Base-by-base conservation (phyloP, 441 rosid species). In the Erodium chrysanthum region DNA sequence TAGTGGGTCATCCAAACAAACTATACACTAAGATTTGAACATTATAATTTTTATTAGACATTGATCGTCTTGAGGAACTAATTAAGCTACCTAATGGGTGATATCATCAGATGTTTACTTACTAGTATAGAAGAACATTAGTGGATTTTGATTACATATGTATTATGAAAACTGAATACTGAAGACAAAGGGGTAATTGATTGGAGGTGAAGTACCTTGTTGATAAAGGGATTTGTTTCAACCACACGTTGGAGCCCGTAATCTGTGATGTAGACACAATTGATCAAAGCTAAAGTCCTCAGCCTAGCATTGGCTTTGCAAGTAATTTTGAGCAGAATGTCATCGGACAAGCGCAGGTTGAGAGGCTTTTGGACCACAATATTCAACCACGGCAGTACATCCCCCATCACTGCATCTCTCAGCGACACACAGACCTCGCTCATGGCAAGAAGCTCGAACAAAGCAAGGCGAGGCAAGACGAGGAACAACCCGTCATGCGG, bases 401-500 rank as follows among this genome's bases (percentile, higher is more conserved):
- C 85, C 2, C 65, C 59, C 15, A 75, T 66, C 62, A 83, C 75
- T 0, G 86, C 84, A 64, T 78, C 74, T 76, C 80, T 73, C 12
- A 88, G 73, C 0, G 77, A 73, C n/a, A 59, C 71, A 35, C 86
- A 88, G 52, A 70, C 86, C 73, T 69, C 66, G 70, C 77, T 60
- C 72, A 82, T 71, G 23, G 80, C 74, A 68, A 86, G 77, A 73
- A 86, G 81, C 77, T 86, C 86, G 9, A 64, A 73, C 6, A 87
- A 54, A 66, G 82, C 83, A 72, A 91, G 96, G 66, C 83, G 84
- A 48, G 89, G 79, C 70, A 91, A 72, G 35, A 83, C 87, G 25
- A 88, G 74, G 61, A 82, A 72, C 59, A 86, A 61, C 64, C 91
- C 87, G 60, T 86, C 87, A 67, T 82, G 83, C 11, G 96, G 90